Conservation (phyloP, 106 monocot genomes). For the Triglochin maritima region DNA sequence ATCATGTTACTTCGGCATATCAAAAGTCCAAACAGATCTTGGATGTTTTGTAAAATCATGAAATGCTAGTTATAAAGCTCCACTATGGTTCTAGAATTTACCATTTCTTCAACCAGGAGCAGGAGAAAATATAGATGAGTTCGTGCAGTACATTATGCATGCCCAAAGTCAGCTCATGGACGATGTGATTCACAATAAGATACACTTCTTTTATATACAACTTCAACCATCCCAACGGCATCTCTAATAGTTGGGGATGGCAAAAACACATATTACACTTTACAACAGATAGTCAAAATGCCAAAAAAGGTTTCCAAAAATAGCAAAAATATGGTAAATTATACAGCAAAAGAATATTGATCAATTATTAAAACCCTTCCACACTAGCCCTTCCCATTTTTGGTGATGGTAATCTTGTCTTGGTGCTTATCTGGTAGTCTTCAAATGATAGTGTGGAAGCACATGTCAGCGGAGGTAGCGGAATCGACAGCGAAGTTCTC, state of each 20-base stretch:
- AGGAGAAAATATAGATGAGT: too few relatives aligned
- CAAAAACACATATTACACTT: neutral
- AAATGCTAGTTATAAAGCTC: too few relatives aligned
- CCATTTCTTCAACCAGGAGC: too few relatives aligned
- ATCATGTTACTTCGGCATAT: too few relatives aligned
- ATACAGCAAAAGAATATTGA: slow-evolving; percentile 15
- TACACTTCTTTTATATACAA: slow-evolving; percentile 11
- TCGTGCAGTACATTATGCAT: too few relatives aligned
- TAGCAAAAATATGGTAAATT: neutral
- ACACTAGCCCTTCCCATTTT: slow-evolving; percentile 31
- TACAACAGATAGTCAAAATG: neutral
- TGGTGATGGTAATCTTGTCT: slow-evolving; percentile 23
- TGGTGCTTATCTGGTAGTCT: slow-evolving; percentile 14
- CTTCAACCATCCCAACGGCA: neutral
- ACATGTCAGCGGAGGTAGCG: slow-evolving; percentile 38
- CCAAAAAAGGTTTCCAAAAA: neutral
- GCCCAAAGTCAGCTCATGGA: too few relatives aligned
- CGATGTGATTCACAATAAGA: too few relatives aligned
- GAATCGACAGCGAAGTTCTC: slow-evolving; percentile 24
- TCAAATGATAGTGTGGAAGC: slow-evolving; percentile 45
- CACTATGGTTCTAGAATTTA: too few relatives aligned
- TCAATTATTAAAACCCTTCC: slow-evolving; percentile 56
- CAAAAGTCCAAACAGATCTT: too few relatives aligned
- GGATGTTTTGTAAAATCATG: too few relatives aligned
- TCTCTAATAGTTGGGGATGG: neutral